Conservation (phyloP, 2,329 filamentous ascomycete species). For the Fusarium floridanum region DNA sequence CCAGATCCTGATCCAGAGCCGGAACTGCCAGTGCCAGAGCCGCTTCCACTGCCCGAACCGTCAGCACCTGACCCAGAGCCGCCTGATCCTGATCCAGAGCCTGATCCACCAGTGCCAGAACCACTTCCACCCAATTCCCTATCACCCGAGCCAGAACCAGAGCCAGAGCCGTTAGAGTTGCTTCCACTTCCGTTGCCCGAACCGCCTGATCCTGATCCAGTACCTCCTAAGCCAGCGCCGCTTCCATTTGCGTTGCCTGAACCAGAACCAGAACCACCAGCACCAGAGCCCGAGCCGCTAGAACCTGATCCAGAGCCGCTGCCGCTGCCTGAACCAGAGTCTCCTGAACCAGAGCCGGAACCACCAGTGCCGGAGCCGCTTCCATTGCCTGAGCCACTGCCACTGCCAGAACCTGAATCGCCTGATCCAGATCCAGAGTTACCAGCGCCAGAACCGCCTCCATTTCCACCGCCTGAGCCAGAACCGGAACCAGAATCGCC, state of each 20-base stretch:
- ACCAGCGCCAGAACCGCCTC: background rate
- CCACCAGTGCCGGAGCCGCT: background rate
- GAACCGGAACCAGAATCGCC: background rate
- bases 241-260: too few species aligned
- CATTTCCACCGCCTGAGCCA: background rate
- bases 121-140: background rate
- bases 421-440: background rate
- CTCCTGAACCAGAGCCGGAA: background rate
- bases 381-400: background rate
- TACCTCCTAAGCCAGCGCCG: too few species aligned
- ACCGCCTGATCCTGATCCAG: background rate
- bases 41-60: background rate
- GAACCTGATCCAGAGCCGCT: background rate
- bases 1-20: background rate
- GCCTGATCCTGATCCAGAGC: background rate
- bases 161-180: background rate
- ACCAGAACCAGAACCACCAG: too few species aligned
- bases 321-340: background rate
- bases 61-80: background rate
- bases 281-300: background rate
- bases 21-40: background rate
- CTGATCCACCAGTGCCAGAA: background rate
- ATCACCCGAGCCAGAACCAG: background rate
- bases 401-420: background rate
- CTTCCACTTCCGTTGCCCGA: background rate